Conservation (phyloP, 371 early-diverging fungal genomes). For the Rhizomucor miehei region DNA sequence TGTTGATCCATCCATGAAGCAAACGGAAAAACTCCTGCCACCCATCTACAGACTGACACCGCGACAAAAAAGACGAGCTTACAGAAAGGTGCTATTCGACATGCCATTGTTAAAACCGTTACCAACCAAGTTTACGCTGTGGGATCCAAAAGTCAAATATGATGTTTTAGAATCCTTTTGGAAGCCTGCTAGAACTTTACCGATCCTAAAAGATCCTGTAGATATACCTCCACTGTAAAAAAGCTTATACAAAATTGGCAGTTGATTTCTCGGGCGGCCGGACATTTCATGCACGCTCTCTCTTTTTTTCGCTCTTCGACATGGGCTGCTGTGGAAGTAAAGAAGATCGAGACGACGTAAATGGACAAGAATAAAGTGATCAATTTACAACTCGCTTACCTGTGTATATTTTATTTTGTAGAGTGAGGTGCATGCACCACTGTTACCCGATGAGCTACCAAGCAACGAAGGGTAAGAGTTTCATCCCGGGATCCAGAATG, state of each 20-base stretch:
- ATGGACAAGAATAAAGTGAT: neutral
- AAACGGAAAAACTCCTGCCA: neutral
- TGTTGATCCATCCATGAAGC: constrained; percentile 11
- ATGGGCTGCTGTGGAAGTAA: constrained; percentile 49
- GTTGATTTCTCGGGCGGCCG: too few relatives aligned
- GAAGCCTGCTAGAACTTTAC: constrained; percentile 7
- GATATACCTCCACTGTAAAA: too few relatives aligned
- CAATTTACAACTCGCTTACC: neutral
- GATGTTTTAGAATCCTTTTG: constrained; percentile 17
- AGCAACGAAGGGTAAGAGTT: constrained; percentile 27
- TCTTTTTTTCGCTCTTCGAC: too few relatives aligned
- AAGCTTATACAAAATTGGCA: too few relatives aligned
- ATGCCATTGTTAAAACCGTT: constrained; percentile 24
- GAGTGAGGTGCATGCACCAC: constrained; percentile 30
- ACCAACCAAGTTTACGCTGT: constrained; percentile 14
- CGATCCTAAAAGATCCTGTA: too few relatives aligned
- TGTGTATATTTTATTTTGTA: neutral
- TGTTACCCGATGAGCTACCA: constrained; percentile 21
- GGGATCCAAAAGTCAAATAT: constrained; percentile 13
- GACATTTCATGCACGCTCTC: too few relatives aligned
- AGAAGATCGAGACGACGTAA: constrained; percentile 30
- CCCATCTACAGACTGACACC: neutral
- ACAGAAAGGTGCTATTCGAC: constrained; percentile 20
- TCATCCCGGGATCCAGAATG: too few relatives aligned
- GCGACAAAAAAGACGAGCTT: constrained; percentile 24